These are phyloP conservation scores for Lagerstroemia speciosa DNA, from an alignment of 345 rosid species.

Conservation along the genomic window DNA sequence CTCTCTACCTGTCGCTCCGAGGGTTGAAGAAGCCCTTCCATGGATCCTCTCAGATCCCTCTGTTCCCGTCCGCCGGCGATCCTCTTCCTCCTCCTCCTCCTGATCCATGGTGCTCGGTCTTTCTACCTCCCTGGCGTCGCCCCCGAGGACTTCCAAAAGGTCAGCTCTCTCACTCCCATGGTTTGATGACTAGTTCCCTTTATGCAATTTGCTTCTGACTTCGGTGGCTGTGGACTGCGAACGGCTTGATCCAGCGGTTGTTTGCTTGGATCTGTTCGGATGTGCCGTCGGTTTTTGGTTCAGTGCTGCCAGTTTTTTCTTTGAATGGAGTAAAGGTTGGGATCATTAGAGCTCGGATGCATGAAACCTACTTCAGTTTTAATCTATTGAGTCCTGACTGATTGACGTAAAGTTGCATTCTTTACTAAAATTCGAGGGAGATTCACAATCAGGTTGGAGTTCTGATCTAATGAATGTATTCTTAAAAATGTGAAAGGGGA, in stretches of 20 bases:
- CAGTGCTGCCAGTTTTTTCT: no score
- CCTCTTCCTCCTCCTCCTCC: conserved; percentile 24
- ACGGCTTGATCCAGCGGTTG: conserved; percentile 1
- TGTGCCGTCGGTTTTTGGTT: background rate
- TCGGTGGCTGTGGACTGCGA: conserved; percentile 2
- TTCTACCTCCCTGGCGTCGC: conserved; percentile 99
- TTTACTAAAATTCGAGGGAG: background rate
- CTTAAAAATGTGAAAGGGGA: background rate
- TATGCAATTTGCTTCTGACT: background rate
- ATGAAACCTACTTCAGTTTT: background rate
- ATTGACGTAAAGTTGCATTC: background rate
- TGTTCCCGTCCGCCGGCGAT: background rate
- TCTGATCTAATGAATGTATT: background rate
- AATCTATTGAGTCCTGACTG: no score
- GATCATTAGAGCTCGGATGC: background rate
- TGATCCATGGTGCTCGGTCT: conserved; percentile 51
- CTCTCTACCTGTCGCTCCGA: no score
- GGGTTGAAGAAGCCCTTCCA: background rate
- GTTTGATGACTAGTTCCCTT: background rate
- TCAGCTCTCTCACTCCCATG: conserved; percentile 8
- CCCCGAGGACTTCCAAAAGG: conserved; percentile 89
- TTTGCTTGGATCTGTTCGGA: conserved; percentile 1
- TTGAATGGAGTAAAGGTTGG: background rate
- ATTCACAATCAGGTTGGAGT: background rate
- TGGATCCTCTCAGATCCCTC: conserved; percentile 11